Evolutionary conservation across 768 basidiomycete genomes (phyloP).

Genomic region (Hericium coralloides): DNA sequence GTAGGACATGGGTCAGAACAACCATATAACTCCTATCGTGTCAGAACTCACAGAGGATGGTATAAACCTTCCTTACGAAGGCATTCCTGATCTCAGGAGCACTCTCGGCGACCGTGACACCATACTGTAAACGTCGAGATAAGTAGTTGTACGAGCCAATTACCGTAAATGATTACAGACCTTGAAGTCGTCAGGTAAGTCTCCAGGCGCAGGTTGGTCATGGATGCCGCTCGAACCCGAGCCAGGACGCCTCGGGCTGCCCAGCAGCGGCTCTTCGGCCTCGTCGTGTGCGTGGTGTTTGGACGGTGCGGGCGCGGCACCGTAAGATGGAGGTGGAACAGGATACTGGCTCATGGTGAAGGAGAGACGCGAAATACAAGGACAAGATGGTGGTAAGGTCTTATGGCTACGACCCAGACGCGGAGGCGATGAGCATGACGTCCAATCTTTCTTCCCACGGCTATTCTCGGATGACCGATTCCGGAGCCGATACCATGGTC

Average conservation of each 20-base stretch:
- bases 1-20: background rate
- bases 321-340: constrained; percentile 52
- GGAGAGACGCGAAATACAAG: background rate
- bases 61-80: constrained; percentile 89
- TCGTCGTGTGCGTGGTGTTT: constrained; percentile 26
- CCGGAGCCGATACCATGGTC: too few relatives aligned
- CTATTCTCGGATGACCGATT: too few relatives aligned
- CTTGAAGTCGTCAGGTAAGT: constrained; percentile 92
- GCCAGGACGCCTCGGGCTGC: constrained; percentile 23
- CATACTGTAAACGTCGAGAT: constrained; percentile 43
- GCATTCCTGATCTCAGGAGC: constrained; percentile 70
- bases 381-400: background rate
- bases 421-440: too few relatives aligned
- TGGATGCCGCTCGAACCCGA: constrained; percentile 40
- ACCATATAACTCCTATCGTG: background rate
- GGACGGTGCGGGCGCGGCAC: constrained; percentile 30
- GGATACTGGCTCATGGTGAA: constrained; percentile 35
- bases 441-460: too few relatives aligned
- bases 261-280: constrained; percentile 51
- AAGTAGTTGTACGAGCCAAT: constrained; percentile 2
- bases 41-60: constrained; percentile 65
- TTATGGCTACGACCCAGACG: background rate
- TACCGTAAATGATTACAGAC: constrained; percentile 28
- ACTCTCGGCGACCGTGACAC: constrained; percentile 71
- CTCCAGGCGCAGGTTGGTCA: constrained; percentile 65